Evolutionary conservation across 2,329 filamentous ascomycete species (phyloP), one percentile per base, ranked within the genome.

Genomic region (Bimuria novae-zelandiae): DNA sequence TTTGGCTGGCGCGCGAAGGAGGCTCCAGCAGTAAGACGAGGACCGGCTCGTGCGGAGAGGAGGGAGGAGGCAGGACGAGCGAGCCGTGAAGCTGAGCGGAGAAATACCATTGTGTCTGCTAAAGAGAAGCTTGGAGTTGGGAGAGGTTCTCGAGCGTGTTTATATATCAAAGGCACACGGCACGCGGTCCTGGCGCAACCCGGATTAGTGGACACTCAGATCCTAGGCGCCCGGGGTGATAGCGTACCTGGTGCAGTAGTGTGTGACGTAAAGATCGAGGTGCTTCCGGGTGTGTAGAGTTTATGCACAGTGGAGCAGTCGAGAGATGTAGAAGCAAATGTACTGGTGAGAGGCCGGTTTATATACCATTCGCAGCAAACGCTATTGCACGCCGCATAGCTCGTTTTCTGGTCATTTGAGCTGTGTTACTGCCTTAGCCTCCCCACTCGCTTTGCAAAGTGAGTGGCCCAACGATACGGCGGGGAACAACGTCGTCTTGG

Each of bases 71-170:
- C 76, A 65, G 81, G 81, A 60, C 82, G 82, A 64, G 78, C 78
- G 57, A 84, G 77, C 73, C 83, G 81, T 54, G 83, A 77, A 70
- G 83, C 76, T 69, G 83, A 83, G 73, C 84, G 82, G 72, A 82
- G 72, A 82, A 88, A 85, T 88, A 79, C 80, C 67, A 80, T 80
- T 65, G 72, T 84, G 74, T 55, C 60, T 59, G 55, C 57, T n/a
- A 54, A 50, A 54, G 57, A 50, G 57, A 59, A 50, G 22, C 29
- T 41, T 21, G 17, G n/a, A 49, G 49, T 54, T 47, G 58, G 51
- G 44, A 51, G 54, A 54, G 54, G 49, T 49, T 56, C 60, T 62
- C 64, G 63, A 35, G 46, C 52, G 52, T 54, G 43, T 56, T 61
- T 66, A 63, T 65, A 61, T 70, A 51, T 16, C 17, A 54, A 53